A percentile compares a stretch with the other conserved stretches of the same genome.
These are phyloP conservation scores for Dianthus caryophyllus DNA, from an alignment of 148 eudicot genomes.

Conservation along the genomic window DNA sequence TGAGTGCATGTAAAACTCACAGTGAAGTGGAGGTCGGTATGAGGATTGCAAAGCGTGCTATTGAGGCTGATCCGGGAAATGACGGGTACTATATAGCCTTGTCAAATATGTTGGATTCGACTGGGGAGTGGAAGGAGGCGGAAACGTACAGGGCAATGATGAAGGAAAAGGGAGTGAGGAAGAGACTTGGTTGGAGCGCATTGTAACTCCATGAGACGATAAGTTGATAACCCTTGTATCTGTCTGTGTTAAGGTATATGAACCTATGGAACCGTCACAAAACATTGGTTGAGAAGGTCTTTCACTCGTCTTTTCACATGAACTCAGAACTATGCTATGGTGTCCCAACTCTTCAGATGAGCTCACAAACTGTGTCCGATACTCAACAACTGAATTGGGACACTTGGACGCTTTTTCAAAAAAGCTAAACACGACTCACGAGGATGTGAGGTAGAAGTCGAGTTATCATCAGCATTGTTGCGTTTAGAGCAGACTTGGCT, in stretches of 20 bases:
- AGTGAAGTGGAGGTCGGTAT: slow-evolving; percentile 47
- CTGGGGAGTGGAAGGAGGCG: slow-evolving; percentile 64
- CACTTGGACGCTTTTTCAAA: no score
- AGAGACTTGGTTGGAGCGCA: slow-evolving; percentile 69
- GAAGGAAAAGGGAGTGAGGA: slow-evolving; percentile 56
- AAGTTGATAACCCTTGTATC: no score
- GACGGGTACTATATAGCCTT: slow-evolving; percentile 61
- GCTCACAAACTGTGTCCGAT: no score
- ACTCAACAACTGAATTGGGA: no score
- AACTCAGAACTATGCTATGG: no score
- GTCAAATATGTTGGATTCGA: slow-evolving; percentile 48
- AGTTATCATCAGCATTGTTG: no score
- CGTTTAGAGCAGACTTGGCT: no score
- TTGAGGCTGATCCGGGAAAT: slow-evolving; percentile 58
- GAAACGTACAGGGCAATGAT: slow-evolving; percentile 50
- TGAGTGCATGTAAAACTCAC: slow-evolving; percentile 67
- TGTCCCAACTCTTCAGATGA: no score
- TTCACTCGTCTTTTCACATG: no score
- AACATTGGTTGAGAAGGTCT: not conserved
- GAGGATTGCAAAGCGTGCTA: slow-evolving; percentile 51
- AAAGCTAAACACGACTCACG: no score
- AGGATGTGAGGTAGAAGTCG: no score
- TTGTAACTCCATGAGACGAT: slow-evolving; percentile 26
- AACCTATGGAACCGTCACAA: not conserved
- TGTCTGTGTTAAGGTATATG: no score